These are phyloP conservation scores for Triticum urartu DNA, from an alignment of 176 grass and related monocot species.

Conservation along the genomic window DNA sequence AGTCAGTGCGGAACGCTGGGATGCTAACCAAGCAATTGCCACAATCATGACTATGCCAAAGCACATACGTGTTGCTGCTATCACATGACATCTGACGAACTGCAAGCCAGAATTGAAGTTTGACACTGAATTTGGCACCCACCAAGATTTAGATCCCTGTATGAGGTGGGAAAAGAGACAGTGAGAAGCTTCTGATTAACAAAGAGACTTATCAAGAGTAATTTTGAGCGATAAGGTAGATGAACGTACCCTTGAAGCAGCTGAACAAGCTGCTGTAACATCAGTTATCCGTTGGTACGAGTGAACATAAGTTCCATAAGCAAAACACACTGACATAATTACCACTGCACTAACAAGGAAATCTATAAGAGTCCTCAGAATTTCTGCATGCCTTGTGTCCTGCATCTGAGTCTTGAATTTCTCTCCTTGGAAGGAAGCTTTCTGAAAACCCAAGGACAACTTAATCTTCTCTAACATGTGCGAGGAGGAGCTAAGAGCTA, in stretches of 20 bases:
- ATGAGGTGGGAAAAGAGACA: slow-evolving; percentile 4
- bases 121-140: slow-evolving; percentile 73
- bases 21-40: slow-evolving; percentile 62
- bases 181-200: background rate
- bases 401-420: slow-evolving; percentile 79
- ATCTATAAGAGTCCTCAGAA: slow-evolving; percentile 74
- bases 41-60: slow-evolving; percentile 91
- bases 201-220: background rate
- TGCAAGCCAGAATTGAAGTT: slow-evolving; percentile 63
- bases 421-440: slow-evolving; percentile 76
- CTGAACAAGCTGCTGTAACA: slow-evolving; percentile 57
- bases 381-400: slow-evolving; percentile 60
- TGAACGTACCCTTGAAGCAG: slow-evolving; percentile 48
- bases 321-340: slow-evolving; percentile 73
- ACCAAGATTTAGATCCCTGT: slow-evolving; percentile 87
- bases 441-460: slow-evolving; percentile 75
- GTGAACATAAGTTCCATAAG: slow-evolving; percentile 72
- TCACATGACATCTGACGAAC: slow-evolving; percentile 68
- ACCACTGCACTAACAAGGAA: slow-evolving; percentile 79
- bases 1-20: slow-evolving; percentile 51
- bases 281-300: slow-evolving; percentile 83
- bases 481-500: slow-evolving; percentile 62
- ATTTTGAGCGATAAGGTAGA: background rate
- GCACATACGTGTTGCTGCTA: slow-evolving; percentile 58
- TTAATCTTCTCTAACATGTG: slow-evolving; percentile 82